A percentile compares a stretch with the other conserved stretches of the same genome.
phyloP scores from a whole-genome alignment of 129 eudicot species.

The Oenanthe sinensis region DNA sequence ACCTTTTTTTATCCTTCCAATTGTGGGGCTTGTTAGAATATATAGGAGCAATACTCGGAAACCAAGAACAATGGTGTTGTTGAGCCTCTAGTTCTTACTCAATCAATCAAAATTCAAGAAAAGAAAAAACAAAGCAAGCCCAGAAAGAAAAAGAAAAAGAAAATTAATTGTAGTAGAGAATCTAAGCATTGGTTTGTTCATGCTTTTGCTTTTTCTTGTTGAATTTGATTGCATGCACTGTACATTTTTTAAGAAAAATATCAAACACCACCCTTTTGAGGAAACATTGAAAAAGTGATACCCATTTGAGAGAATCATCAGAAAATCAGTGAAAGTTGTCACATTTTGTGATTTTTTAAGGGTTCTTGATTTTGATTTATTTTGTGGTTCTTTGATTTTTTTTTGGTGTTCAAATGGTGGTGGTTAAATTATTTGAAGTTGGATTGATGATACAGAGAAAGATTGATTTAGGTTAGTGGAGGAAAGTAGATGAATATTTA shows the following conservation, averaged over 20 bases:
- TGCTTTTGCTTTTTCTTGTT: neutral
- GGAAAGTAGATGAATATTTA: neutral
- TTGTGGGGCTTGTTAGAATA: slow-evolving; percentile 45
- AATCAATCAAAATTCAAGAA: slow-evolving; percentile 12
- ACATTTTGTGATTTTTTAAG: neutral
- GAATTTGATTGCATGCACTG: neutral
- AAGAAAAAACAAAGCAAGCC: neutral
- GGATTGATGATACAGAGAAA: slow-evolving; percentile 27
- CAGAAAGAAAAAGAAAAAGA: neutral
- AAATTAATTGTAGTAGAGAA: neutral
- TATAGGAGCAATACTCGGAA: slow-evolving; percentile 57
- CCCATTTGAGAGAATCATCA: neutral
- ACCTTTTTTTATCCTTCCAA: slow-evolving; percentile 39
- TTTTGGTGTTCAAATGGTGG: slow-evolving; percentile 24
- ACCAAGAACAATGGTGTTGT: slow-evolving; percentile 21
- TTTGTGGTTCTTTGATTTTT: slow-evolving; percentile 2
- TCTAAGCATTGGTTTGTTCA: slow-evolving; percentile 5
- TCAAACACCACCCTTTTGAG: slow-evolving; percentile 23
- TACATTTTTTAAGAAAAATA: slow-evolving; percentile 8
- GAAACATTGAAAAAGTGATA: slow-evolving; percentile 5
- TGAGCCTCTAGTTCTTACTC: slow-evolving; percentile 10
- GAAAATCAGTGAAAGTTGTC: neutral
- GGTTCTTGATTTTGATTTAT: slow-evolving; percentile 3
- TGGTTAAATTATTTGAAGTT: slow-evolving; percentile 20
- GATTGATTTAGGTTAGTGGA: slow-evolving; percentile 31